Percentiles rank a stretch among this genome's conserved stretches.
These are phyloP conservation scores for Eucalyptus curtisii DNA, from an alignment of 345 rosid species.

Conservation along the genomic window DNA sequence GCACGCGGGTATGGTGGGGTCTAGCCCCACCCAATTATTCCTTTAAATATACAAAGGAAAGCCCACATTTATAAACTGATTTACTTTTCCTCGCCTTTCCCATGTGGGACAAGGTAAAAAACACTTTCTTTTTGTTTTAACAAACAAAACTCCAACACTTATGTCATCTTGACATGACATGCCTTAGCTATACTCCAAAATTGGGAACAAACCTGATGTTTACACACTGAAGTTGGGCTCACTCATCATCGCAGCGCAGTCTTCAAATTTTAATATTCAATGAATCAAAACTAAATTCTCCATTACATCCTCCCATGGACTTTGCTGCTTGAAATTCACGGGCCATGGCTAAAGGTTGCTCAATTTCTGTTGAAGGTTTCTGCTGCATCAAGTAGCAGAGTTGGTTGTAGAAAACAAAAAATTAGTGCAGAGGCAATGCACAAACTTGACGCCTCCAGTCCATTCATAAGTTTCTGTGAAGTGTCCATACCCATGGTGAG, in stretches of 20 bases:
- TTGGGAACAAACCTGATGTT: neutral
- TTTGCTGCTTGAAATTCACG: neutral
- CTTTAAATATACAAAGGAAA: too few relatives aligned
- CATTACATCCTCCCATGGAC: neutral
- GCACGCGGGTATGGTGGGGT: too few relatives aligned
- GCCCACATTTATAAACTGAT: too few relatives aligned
- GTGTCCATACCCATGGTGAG: neutral
- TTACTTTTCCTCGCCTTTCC: too few relatives aligned
- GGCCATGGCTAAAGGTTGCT: neutral
- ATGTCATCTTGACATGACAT: neutral
- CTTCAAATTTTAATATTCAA: neutral
- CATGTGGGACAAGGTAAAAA: too few relatives aligned
- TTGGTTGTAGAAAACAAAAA: too few relatives aligned
- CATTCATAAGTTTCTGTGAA: neutral
- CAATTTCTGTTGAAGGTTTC: neutral
- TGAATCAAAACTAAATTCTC: neutral
- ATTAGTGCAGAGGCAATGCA: too few relatives aligned
- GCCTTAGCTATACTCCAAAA: neutral
- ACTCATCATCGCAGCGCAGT: neutral
- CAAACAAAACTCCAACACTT: too few relatives aligned
- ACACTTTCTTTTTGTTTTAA: too few relatives aligned
- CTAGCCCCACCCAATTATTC: too few relatives aligned
- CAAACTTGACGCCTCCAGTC: neutral
- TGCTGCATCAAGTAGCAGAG: neutral
- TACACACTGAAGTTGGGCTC: neutral